Evolutionary conservation across 2,329 filamentous ascomycete species (phyloP), one percentile per base, ranked within the genome.

Genomic region (Balansia obtecta): DNA sequence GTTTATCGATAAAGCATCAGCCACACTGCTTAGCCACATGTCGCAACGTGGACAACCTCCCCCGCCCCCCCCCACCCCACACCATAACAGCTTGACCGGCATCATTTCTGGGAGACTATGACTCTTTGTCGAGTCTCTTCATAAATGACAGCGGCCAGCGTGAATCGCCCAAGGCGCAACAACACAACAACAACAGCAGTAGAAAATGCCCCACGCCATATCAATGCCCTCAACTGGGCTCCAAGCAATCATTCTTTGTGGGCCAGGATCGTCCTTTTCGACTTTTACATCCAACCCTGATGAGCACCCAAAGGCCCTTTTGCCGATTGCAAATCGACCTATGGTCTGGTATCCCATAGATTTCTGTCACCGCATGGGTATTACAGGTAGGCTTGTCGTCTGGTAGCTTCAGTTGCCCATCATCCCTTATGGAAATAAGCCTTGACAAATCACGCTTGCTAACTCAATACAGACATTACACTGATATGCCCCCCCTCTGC

Each of bases 321-420:
- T 93, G 8, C 87, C 87, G 6, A 85, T 93, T 53, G 87, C 87
- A 37, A 93, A 93, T 65, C 71, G 87, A 57, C 87, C 87, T 1
- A 93, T 93, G 87, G 83, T 93, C 44, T 91, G 88, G 85, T 93
- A 93, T 64, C 83, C 87, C 6, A 78, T 93, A 40, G 86, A 91
- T 60, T 91, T 88, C 70, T 91, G 86, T 67, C 86, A 88, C 62
- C 80, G 86, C 38, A 86, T 85, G 65, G 86, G 87, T 57, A 80
- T 90, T 56, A 86, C 83, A 61, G 75, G 85, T 86, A 66, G 66
- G 77, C 66, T 43, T 27, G 27, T 27, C 27, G 27, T 27, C 27
- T 27, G 27, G 7, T 27, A 27, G 27, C 27, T 27, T 27, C 27
- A 27, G 27, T 5, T 27, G 27, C 27, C 27, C 27, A 27, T 27